A percentile compares a stretch with the other conserved stretches of the same genome.
phyloP scores from a whole-genome alignment of 331 rosid genomes.

The Phaseolus coccineus region DNA sequence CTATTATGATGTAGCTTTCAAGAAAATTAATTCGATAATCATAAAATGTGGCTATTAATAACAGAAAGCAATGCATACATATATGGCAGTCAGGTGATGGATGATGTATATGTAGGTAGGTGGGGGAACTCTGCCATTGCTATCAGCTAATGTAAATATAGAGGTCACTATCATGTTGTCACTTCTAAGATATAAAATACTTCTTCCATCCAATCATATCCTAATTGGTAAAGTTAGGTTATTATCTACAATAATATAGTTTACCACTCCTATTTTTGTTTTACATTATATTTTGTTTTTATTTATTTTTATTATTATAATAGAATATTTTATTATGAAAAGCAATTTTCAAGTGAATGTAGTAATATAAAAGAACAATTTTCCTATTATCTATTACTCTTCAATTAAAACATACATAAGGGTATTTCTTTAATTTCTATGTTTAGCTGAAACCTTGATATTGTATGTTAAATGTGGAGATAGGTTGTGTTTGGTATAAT shows the following conservation, averaged over 20 bases:
- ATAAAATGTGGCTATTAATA: background rate
- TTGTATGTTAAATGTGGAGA: too few species aligned
- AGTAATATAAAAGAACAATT: too few species aligned
- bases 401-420: background rate
- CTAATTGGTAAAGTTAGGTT: background rate
- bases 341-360: too few species aligned
- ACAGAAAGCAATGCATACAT: background rate
- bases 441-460: too few species aligned
- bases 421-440: background rate
- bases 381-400: background rate
- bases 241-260: too few species aligned
- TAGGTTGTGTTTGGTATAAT: too few species aligned
- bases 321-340: too few species aligned
- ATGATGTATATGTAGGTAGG: constrained; percentile 32
- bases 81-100: constrained; percentile 42
- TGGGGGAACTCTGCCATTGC: constrained; percentile 27
- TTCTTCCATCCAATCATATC: background rate
- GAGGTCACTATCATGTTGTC: constrained; percentile 52
- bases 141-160: constrained; percentile 33
- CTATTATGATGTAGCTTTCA: background rate
- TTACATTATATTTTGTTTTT: too few species aligned
- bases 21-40: too few species aligned
- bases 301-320: too few species aligned
- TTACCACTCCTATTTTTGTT: too few species aligned
- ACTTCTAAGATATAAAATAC: constrained; percentile 36